Evolutionary conservation across 169 alveolate species (phyloP), one percentile per base, ranked within the genome.

Genomic region (Fabrea salina): DNA sequence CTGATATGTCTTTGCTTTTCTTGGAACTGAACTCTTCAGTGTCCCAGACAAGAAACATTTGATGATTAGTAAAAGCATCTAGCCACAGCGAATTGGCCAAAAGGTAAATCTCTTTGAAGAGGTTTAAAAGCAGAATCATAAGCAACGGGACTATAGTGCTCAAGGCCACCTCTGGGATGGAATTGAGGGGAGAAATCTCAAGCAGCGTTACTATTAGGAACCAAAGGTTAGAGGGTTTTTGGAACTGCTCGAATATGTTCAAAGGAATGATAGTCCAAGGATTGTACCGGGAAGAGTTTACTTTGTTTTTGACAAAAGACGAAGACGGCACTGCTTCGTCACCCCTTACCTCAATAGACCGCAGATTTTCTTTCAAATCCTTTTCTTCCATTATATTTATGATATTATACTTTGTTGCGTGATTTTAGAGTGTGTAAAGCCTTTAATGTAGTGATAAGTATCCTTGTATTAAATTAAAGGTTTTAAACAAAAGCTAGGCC

Each of bases 21-120:
- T 90, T 86, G 37, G 53, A 51, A 44, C 41, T 81, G 25, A 79
- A 77, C 4, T 75, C 79, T 43, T 49, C 76, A 1, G 76, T 67
- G 27, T 78, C 74, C 22, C 68, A 40, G 27, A 35, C 37, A 4
- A 76, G 41, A 3, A 59, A 78, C 33, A 70, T 80, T 79, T 86
- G 64, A 72, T 82, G 84, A 82, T 89, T 89, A 41, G 80, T 89
- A 64, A 77, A 82, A 56, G 64, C 80, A 57, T 89, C 94, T 35
- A 82, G 82, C 66, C 76, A 72, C 68, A 79, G 88, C 77, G 89
- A 68, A 51, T 85, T 80, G 1, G 86, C 58, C 64, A 92, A 97
- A 56, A 91, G 96, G 51, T 87, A 83, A 11, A 93, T 90, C 82
- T 93, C 98, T 71, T 93, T 95, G 8, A 88, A 27, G 80, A 94